Evolutionary conservation across 208 protist genomes (phyloP).

Genomic region (Leishmania guyanensis): DNA sequence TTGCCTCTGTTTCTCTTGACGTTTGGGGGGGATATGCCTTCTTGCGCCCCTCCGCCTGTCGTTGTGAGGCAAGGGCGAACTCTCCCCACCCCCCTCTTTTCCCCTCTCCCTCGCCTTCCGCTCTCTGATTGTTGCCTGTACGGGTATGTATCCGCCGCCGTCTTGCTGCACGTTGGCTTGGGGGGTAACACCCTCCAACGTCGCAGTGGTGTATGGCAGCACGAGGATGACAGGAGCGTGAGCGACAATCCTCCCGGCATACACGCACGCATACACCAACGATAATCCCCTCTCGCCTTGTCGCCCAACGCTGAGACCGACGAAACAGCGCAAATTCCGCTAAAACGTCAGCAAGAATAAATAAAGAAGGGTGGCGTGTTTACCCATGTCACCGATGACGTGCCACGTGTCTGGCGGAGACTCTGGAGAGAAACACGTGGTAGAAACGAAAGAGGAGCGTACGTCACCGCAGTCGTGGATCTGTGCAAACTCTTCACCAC

Average conservation of each 20-base stretch:
- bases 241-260: neutral
- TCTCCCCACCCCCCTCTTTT: neutral
- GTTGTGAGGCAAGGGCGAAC: neutral
- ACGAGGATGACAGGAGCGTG: neutral
- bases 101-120: neutral
- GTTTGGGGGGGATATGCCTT: neutral
- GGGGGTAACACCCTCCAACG: conserved; percentile 5
- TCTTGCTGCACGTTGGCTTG: conserved; percentile 2
- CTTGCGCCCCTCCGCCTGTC: neutral
- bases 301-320: neutral
- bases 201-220: neutral
- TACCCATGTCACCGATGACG: neutral
- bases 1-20: neutral
- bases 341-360: neutral
- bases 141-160: neutral
- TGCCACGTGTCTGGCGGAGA: neutral
- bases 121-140: neutral
- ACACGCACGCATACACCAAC: neutral
- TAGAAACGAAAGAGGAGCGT: neutral
- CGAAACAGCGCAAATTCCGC: neutral
- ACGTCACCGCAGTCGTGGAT: neutral
- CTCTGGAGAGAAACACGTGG: neutral
- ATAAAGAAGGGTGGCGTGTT: neutral
- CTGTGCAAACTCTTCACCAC: neutral
- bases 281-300: neutral